Evolutionary conservation across 345 rosid species (phyloP).

Genomic region (Brassica nigra): DNA sequence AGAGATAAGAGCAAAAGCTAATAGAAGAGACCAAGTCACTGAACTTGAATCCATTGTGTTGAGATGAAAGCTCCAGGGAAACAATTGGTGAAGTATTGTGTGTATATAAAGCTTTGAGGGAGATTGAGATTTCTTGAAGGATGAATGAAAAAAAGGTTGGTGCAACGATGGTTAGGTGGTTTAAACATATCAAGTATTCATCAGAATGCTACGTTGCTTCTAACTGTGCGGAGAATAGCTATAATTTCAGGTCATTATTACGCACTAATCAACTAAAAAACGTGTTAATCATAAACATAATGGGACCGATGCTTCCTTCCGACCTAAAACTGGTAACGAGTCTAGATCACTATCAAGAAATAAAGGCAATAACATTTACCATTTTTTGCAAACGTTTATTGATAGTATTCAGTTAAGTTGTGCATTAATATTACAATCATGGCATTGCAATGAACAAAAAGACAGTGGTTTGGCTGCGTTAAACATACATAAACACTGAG

Average conservation of each 20-base stretch:
- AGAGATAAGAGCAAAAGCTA: conserved; percentile 43
- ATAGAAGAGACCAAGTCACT: conserved; percentile 40
- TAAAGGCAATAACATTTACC: not conserved
- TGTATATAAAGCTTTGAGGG: not conserved
- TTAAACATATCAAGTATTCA: conserved; percentile 51
- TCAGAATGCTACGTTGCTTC: conserved; percentile 58
- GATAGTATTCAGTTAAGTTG: not conserved
- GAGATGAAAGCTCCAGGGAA: conserved; percentile 33
- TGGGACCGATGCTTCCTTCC: conserved; percentile 26
- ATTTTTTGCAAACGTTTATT: not conserved
- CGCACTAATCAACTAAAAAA: conserved; percentile 14
- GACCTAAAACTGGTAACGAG: conserved; percentile 46
- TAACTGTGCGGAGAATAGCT: conserved; percentile 34
- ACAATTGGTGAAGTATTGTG: conserved; percentile 36
- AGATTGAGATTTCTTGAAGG: conserved; percentile 18
- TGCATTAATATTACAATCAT: not conserved
- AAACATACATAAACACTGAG: not conserved
- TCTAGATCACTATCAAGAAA: conserved; percentile 39
- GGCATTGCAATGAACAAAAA: too few relatives aligned
- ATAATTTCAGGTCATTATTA: conserved; percentile 15
- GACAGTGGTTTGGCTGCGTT: not conserved
- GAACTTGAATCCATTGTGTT: conserved; percentile 51
- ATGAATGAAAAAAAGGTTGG: conserved; percentile 45
- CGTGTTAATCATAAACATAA: conserved; percentile 15
- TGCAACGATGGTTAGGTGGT: conserved; percentile 49